Conservation (phyloP, 176 grass and related monocot species). For the bread wheat (Triticum aestivum) region IWGSC_CS_RefSeq_v2.1 NC_057809.1:110137641-110138140, state of each 20-base stretch:
- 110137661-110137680: no score
- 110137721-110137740: no score
- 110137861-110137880: constrained; percentile 45
- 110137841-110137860: neutral
- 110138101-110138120: constrained; percentile 9
- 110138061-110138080: neutral
- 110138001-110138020: constrained; percentile 14
- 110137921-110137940: constrained; percentile 30
- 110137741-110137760: no score
- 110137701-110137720: no score
- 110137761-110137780: no score
- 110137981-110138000: constrained; percentile 23
- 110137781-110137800: neutral
- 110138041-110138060: constrained; percentile 39
- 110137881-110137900: constrained; percentile 51
- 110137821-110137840: constrained; percentile 48
- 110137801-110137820: constrained; percentile 38
- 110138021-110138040: constrained; percentile 25
- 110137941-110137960: neutral
- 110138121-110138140: neutral
- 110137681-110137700: no score
- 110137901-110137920: constrained; percentile 23
- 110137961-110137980: constrained; percentile 35
- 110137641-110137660: no score
- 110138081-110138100: neutral